Evolutionary conservation across 2,329 filamentous ascomycete genomes (phyloP).

Genomic region (Xylaria sp.): DNA sequence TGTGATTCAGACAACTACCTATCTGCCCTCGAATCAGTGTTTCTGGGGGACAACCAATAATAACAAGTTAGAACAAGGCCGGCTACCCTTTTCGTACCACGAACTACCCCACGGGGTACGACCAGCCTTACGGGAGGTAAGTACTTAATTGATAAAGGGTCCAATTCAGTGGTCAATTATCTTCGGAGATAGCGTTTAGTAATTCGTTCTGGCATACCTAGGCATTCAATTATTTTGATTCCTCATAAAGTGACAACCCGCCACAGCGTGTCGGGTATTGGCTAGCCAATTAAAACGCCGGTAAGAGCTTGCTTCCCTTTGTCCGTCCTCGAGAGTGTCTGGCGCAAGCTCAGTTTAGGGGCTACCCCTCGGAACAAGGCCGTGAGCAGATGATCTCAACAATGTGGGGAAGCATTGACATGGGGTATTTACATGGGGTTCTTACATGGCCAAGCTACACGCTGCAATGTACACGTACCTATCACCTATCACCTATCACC

Average conservation of each 20-base stretch:
- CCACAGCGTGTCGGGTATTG: constrained; percentile 16
- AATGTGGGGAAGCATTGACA: constrained; percentile 20
- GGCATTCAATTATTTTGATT: background rate
- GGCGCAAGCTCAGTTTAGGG: constrained; percentile 4
- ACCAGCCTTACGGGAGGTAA: background rate
- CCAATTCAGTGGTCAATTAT: background rate
- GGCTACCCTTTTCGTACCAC: background rate
- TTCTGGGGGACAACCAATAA: background rate
- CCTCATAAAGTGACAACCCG: constrained; percentile 4
- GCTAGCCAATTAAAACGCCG: constrained; percentile 7
- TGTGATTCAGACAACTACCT: background rate
- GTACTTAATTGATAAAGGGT: background rate
- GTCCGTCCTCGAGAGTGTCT: constrained; percentile 29
- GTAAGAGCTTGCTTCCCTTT: constrained; percentile 31
- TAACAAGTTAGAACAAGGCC: constrained; percentile 1
- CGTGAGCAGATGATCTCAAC: constrained; percentile 26
- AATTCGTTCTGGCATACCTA: background rate
- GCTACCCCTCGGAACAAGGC: background rate
- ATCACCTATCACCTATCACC: background rate
- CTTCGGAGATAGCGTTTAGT: constrained; percentile 23
- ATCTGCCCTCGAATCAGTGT: background rate
- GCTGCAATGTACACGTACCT: background rate
- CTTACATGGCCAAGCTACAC: constrained; percentile 4
- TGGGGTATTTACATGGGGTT: constrained; percentile 1
- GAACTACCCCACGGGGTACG: constrained; percentile 13